phyloP scores from a whole-genome alignment of 495 filamentous ascomycete species.

The Tuber aestivum region DNA sequence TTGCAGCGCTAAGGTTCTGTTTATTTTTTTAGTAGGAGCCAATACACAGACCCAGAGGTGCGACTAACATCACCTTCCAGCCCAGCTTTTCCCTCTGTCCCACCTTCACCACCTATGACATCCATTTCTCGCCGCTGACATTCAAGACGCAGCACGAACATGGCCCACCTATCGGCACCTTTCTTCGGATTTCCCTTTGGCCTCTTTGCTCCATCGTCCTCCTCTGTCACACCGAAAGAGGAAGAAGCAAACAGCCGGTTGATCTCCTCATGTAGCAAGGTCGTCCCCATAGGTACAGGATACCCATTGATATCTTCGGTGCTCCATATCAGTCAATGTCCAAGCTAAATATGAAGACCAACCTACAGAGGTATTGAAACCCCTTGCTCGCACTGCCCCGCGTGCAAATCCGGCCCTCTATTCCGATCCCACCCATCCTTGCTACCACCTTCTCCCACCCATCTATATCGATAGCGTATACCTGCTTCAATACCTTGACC shows the following conservation, averaged over 20 bases:
- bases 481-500: constrained; percentile 18
- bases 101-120: constrained; percentile 37
- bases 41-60: not conserved
- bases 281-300: constrained; percentile 44
- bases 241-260: constrained; percentile 74
- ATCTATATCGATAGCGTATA: constrained; percentile 18
- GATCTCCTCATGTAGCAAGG: constrained; percentile 68
- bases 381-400: constrained; percentile 20
- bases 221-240: constrained; percentile 64
- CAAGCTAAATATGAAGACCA: not conserved
- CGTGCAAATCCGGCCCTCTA: constrained; percentile 34
- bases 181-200: constrained; percentile 52
- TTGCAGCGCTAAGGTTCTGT: constrained; percentile 46
- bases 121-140: constrained; percentile 34
- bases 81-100: constrained; percentile 39
- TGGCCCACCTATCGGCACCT: constrained; percentile 75
- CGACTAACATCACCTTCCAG: constrained; percentile 31
- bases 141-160: constrained; percentile 78
- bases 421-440: constrained; percentile 25
- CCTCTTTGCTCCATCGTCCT: constrained; percentile 45
- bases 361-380: constrained; percentile 34
- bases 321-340: not conserved
- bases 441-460: constrained; percentile 38
- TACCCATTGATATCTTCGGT: constrained; percentile 28
- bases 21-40: constrained; percentile 29